phyloP scores from a whole-genome alignment of 2,329 filamentous ascomycete genomes.

The Mycosphaerella sp. region DNA sequence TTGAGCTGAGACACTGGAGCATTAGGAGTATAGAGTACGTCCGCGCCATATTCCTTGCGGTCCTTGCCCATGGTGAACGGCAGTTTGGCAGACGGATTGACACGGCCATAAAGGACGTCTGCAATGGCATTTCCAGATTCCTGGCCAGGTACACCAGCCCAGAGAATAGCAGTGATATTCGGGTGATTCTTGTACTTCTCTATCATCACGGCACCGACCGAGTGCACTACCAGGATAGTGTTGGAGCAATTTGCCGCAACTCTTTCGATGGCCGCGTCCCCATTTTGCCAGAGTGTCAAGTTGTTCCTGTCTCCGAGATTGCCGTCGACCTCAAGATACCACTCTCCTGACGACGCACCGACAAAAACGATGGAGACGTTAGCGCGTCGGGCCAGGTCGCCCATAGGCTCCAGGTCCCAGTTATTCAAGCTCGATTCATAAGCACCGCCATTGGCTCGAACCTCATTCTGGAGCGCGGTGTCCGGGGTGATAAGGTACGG shows the following conservation, averaged over 20 bases:
- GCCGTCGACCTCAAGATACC: conserved; percentile 42
- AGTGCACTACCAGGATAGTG: conserved; percentile 32
- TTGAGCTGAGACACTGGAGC: conserved; percentile 35
- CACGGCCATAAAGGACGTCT: conserved; percentile 29
- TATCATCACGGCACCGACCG: conserved; percentile 26
- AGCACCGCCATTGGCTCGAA: conserved; percentile 20
- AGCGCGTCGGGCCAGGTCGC: conserved; percentile 28
- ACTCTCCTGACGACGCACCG: conserved; percentile 46
- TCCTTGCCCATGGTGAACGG: conserved; percentile 32
- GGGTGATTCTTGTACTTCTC: conserved; percentile 30
- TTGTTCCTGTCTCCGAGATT: conserved; percentile 46
- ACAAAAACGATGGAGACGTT: conserved; percentile 44
- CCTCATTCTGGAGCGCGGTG: conserved; percentile 28
- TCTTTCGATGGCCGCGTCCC: conserved; percentile 56
- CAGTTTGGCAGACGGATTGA: conserved; percentile 28
- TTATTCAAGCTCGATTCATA: conserved; percentile 30
- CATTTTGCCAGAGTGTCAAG: conserved; percentile 40
- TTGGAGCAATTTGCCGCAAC: conserved; percentile 34
- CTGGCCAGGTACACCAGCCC: conserved; percentile 30
- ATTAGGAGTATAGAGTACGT: conserved; percentile 37
- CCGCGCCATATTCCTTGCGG: conserved; percentile 29
- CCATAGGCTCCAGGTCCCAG: conserved; percentile 23
- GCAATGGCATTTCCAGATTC: conserved; percentile 28
- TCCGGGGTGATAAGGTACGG: conserved; percentile 31
- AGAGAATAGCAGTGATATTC: conserved; percentile 32